Conservation (phyloP, 345 rosid species). For the Eucalyptus polyanthemos region DNA sequence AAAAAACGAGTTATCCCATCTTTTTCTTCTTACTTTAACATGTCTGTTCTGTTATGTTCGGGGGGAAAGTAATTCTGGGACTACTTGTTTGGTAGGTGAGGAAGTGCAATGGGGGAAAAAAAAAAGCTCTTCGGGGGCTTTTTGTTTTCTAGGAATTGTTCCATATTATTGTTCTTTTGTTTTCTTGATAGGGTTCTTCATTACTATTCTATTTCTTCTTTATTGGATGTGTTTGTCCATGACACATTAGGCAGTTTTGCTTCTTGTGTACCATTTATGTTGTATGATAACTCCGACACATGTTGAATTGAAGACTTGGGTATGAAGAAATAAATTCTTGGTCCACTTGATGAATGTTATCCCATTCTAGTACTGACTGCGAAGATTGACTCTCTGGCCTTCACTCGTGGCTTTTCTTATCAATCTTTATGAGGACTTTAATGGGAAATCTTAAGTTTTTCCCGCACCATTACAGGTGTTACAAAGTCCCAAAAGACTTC, state of each 20-base stretch:
- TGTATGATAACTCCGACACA: background rate
- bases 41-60: background rate
- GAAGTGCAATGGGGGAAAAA: background rate
- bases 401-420: background rate
- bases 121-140: background rate
- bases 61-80: background rate
- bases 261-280: background rate
- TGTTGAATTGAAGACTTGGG: background rate
- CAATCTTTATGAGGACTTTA: background rate
- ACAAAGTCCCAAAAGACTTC: constrained; percentile 25
- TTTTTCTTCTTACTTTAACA: background rate
- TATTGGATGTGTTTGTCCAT: background rate
- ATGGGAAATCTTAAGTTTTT: background rate
- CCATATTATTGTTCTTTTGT: background rate
- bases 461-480: constrained; percentile 30
- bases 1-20: background rate
- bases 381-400: background rate
- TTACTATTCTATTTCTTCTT: background rate
- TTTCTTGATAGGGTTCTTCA: background rate
- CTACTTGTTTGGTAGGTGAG: background rate
- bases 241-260: background rate
- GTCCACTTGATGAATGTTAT: background rate
- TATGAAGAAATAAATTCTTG: background rate
- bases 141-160: background rate
- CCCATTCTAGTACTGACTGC: background rate